phyloP scores from a whole-genome alignment of 2,329 filamentous ascomycete genomes.

The Drechslera avenae region DNA sequence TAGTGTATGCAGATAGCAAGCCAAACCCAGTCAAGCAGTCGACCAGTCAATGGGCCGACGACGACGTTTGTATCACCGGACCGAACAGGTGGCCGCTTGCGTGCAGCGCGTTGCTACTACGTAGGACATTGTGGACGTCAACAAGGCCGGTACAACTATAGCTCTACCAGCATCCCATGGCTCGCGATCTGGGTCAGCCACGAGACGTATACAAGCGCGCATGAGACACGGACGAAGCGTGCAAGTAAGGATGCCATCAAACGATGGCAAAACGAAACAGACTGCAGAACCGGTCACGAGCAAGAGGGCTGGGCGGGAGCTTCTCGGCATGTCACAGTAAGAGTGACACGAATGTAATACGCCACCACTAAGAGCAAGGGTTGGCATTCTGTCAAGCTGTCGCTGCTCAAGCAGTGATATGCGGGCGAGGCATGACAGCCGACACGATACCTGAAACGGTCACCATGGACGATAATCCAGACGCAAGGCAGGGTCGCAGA shows the following conservation, averaged over 20 bases:
- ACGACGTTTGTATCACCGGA: conserved; percentile 4
- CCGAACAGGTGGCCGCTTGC: conserved; percentile 9
- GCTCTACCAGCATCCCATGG: conserved; percentile 5
- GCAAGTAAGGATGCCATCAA: conserved; percentile 5
- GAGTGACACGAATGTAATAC: conserved; percentile 21
- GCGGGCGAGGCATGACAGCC: conserved; percentile 25
- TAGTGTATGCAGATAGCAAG: background rate
- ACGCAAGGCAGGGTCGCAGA: conserved; percentile 35
- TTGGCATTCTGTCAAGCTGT: conserved; percentile 21
- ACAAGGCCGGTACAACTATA: conserved; percentile 5
- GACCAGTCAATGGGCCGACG: background rate
- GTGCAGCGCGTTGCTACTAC: conserved; percentile 14
- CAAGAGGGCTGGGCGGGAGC: conserved; percentile 1
- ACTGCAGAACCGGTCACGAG: conserved; percentile 20
- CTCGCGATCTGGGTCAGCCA: background rate
- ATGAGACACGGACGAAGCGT: background rate
- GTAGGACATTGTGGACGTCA: conserved; percentile 21
- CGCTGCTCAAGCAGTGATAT: conserved; percentile 20
- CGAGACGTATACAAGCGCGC: background rate
- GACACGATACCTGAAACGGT: conserved; percentile 26
- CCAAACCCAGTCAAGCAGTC: conserved; percentile 1
- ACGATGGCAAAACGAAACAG: conserved; percentile 16
- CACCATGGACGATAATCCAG: conserved; percentile 22
- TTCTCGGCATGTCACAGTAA: conserved; percentile 17
- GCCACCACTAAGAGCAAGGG: conserved; percentile 5